Base-by-base conservation (phyloP, 805 yeast genomes). In the Metschnikowia borealis region DNA sequence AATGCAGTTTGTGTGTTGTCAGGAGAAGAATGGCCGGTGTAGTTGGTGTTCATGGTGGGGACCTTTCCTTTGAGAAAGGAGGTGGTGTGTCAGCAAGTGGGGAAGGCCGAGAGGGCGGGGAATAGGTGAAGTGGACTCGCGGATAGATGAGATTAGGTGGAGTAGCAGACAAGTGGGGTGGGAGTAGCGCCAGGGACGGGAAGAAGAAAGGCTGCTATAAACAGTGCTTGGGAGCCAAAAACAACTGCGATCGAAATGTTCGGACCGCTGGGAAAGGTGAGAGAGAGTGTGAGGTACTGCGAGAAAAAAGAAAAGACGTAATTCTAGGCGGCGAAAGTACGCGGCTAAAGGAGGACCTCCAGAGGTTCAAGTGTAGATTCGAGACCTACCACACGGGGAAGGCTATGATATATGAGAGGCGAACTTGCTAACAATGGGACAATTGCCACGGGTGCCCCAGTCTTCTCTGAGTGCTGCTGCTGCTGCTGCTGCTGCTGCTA, bases 41-140 rank as follows among this genome's bases (percentile, higher is more conserved):
- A 40, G 42, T 53, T 41, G 53, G 46, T 48, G 57, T 49, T 53
- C 60, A 54, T 56, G 34, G 43, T 48, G 31, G 37, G 38, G 29
- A 36, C 35, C 50, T 34, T 32, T 33, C 34, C 39, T 38, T 41
- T 37, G 13, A 34, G 37, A 31, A 26, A 39, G 46, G 49, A 31
- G 39, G 46, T n/a, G 44, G 51, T 34, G 52, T 36, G 31, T 42
- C 39, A 46, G 35, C 41, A 37, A 36, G 41, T n/a, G 42, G 13
- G 39, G 38, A 26, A 20, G 23, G 17, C 14, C 35, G 47, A 14
- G 14, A 29, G 34, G n/a, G 20, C 15, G 32, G 23, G 13, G 29
- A n/a, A 21, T 35, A 15, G 14, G 32, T 17, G 34, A 7, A 4
- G 8, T 35, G 38, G 38, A 11, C 38, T 21, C 15, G 20, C 13